Evolutionary conservation across 2,329 filamentous ascomycete species (phyloP), one percentile per base, ranked within the genome.

Genomic region (Fusarium anthophilum): DNA sequence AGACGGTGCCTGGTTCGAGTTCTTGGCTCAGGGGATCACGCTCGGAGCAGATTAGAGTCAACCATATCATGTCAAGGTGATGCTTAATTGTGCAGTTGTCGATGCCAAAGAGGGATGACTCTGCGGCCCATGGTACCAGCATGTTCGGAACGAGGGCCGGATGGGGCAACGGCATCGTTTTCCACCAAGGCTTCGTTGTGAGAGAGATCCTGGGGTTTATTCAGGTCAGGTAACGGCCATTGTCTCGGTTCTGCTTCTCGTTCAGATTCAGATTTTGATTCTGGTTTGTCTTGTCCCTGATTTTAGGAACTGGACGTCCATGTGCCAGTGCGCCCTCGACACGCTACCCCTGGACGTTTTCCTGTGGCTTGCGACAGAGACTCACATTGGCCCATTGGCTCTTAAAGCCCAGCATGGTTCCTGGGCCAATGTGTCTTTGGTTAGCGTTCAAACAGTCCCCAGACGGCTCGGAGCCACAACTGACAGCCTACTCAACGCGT

Each of bases 361-460:
- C 43, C 20, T 43, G 72, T 74, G 72, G 72, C 72, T 74, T 72
- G 47, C 37, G 32, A 44, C 35, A 26, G 17, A 35, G 35, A n/a
- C 48, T 74, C 63, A 30, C 32, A 73, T 73, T 69, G 72, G 72
- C 20, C 59, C 8, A 47, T 24, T 62, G 63, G 43, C 41, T 56
- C 39, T 72, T 53, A 64, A 65, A 37, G 44, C 66, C 70, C 71
- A 15, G 15, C 32, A 35, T 66, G 60, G 76, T 78, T 76, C 70
- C 72, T 71, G 69, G 76, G 68, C 74, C 76, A 78, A 77, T 78
- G 55, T 65, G 64, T 58, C 66, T 66, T 55, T 18, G 53, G 67
- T 66, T 77, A 76, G 76, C 73, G 66, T 66, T 43, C 43, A 45
- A 24, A 48, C 59, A 32, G 61, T 41, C 57, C 65, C 44, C 50